These are phyloP conservation scores for Lunasporangiospora selenospora DNA, from an alignment of 192 early-diverging fungal species.

Conservation along the genomic window DNA sequence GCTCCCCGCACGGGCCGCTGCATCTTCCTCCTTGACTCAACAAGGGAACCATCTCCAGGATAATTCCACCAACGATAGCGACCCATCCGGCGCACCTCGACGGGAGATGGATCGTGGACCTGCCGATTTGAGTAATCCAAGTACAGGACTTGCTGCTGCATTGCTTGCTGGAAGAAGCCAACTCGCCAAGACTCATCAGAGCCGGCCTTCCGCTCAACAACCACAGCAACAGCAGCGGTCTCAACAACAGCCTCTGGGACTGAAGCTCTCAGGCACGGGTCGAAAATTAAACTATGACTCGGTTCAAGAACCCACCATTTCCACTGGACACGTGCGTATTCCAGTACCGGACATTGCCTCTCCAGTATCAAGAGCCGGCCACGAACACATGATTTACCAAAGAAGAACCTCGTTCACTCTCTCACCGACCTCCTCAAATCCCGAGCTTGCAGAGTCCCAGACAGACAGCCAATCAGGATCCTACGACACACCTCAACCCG, in stretches of 20 bases:
- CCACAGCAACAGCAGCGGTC: constrained; percentile 1
- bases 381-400: constrained; percentile 7
- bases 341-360: constrained; percentile 39
- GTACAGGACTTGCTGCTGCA: constrained; percentile 36
- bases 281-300: neutral
- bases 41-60: too few relatives aligned
- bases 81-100: constrained; percentile 8
- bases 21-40: constrained; percentile 4
- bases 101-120: constrained; percentile 38
- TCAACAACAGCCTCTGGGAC: neutral
- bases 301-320: too few relatives aligned
- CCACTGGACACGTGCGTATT: constrained; percentile 18
- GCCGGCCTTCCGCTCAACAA: neutral
- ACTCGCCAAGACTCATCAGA: neutral
- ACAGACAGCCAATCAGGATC: constrained; percentile 45
- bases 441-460: constrained; percentile 34
- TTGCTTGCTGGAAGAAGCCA: constrained; percentile 29
- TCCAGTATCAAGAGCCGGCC: constrained; percentile 16
- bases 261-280: neutral
- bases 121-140: constrained; percentile 44
- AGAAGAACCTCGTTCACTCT: constrained; percentile 33
- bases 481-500: constrained; percentile 23
- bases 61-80: constrained; percentile 1
- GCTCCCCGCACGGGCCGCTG: constrained; percentile 17
- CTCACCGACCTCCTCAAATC: constrained; percentile 43